These are phyloP conservation scores for Monocercomonoides exilis DNA, from an alignment of 78 protist species.

Conservation along the genomic window DNA sequence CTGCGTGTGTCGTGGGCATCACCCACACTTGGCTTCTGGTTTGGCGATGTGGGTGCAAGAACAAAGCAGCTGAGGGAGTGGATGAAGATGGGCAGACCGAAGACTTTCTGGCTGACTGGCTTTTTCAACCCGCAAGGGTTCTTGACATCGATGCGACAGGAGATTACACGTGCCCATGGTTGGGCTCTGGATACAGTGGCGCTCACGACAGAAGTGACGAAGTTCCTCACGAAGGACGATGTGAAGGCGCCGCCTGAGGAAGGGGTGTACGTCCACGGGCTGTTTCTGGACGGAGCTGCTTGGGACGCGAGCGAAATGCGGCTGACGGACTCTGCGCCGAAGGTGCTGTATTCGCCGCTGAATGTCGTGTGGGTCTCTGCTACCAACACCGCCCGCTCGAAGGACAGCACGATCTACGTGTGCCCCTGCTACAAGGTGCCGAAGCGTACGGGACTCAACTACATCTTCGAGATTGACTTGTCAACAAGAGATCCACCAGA, in stretches of 20 bases:
- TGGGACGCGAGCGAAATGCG: conserved; percentile 50
- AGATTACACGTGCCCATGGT: conserved; percentile 65
- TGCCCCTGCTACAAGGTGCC: conserved; percentile 73
- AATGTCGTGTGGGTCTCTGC: conserved; percentile 64
- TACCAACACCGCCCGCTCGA: neutral
- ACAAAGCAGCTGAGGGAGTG: conserved; percentile 55
- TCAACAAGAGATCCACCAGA: conserved; percentile 27
- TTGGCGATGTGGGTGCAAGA: conserved; percentile 39
- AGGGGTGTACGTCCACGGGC: conserved; percentile 73
- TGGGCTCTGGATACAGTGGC: conserved; percentile 74
- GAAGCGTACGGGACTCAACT: conserved; percentile 50
- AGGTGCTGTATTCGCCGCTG: conserved; percentile 41
- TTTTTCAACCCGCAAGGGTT: conserved; percentile 77
- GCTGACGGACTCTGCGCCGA: conserved; percentile 54
- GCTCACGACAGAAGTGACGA: conserved; percentile 36
- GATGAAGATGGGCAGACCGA: conserved; percentile 51
- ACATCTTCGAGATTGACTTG: conserved; percentile 48
- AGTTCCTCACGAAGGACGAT: conserved; percentile 25
- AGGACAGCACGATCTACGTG: conserved; percentile 27
- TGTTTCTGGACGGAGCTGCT: conserved; percentile 69
- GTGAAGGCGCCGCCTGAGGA: conserved; percentile 41
- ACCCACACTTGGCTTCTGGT: conserved; percentile 60
- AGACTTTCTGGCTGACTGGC: conserved; percentile 55
- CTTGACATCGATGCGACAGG: conserved; percentile 69
- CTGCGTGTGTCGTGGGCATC: conserved; percentile 47